These are phyloP conservation scores for Candida sakaeoensis DNA, from an alignment of 805 yeast genomes.

Conservation along the genomic window DNA sequence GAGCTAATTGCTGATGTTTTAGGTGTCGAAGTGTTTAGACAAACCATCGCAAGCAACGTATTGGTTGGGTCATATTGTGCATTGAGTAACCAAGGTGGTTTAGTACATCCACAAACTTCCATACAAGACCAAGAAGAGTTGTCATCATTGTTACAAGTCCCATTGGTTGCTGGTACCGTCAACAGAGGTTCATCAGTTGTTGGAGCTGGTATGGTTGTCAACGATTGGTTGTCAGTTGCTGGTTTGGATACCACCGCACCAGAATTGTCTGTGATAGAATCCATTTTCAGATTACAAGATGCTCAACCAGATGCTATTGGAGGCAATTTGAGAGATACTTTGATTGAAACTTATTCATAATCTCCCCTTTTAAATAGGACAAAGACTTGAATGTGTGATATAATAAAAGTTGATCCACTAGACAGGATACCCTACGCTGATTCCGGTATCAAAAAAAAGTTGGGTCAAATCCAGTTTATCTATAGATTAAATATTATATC, in stretches of 20 bases:
- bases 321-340: slow-evolving; percentile 83
- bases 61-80: slow-evolving; percentile 96
- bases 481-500: too few relatives aligned
- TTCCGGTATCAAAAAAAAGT: too few relatives aligned
- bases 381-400: too few relatives aligned
- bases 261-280: slow-evolving; percentile 92
- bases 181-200: slow-evolving; percentile 97
- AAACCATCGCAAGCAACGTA: slow-evolving; percentile 97
- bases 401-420: too few relatives aligned
- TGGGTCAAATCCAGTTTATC: too few relatives aligned
- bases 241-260: slow-evolving; percentile 99
- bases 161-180: slow-evolving; percentile 97
- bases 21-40: slow-evolving; percentile 98
- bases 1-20: slow-evolving; percentile 96
- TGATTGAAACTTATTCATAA: slow-evolving; percentile 88
- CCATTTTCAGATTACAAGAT: slow-evolving; percentile 90
- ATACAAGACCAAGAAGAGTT: slow-evolving; percentile 98
- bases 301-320: slow-evolving; percentile 85
- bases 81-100: slow-evolving; percentile 94
- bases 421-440: neutral
- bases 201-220: slow-evolving; percentile 98
- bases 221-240: slow-evolving; percentile 96
- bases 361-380: too few relatives aligned
- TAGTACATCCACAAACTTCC: slow-evolving; percentile 96
- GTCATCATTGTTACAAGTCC: slow-evolving; percentile 91